Percentiles rank a stretch among this genome's conserved stretches.
These are phyloP conservation scores for Backusella liffmaniae DNA, from an alignment of 192 early-diverging fungal genomes.

Conservation along the genomic window DNA sequence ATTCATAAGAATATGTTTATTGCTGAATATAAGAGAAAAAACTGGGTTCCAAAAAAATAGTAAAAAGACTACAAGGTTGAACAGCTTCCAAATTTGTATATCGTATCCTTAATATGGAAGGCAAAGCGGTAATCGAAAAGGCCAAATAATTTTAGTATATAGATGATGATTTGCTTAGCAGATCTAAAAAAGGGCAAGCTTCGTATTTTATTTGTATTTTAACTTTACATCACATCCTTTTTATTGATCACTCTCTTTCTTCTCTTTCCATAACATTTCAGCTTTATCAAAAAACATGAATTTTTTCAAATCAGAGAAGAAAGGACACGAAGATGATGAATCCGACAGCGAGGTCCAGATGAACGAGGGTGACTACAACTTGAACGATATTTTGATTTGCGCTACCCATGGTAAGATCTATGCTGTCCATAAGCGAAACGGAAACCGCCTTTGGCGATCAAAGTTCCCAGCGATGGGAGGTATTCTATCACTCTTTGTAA, in stretches of 20 bases:
- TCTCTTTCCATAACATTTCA: not conserved
- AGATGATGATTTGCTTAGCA: conserved; percentile 5
- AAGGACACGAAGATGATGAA: not conserved
- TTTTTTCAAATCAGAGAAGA: not conserved
- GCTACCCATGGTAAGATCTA: not conserved
- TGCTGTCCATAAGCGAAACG: not conserved
- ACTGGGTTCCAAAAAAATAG: no score
- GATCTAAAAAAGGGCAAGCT: not conserved
- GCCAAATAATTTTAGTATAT: no score
- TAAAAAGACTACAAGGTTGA: no score
- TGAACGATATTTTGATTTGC: conserved; percentile 2
- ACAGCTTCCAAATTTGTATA: no score
- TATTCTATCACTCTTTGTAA: conserved; percentile 1
- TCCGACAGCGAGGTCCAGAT: not conserved
- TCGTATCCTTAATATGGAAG: no score
- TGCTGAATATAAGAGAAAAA: no score
- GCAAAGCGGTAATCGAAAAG: no score
- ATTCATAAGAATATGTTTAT: no score
- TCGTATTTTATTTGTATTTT: not conserved
- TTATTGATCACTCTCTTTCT: not conserved
- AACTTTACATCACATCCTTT: not conserved
- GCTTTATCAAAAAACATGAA: not conserved
- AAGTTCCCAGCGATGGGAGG: not conserved
- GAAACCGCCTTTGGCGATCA: not conserved
- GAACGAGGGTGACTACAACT: not conserved